phyloP scores from a whole-genome alignment of 176 grass and related monocot genomes.

The Zea mays region Zm-B73-REFERENCE-NAM-5.0 NC_050098.1:169204501-169205000 shows the following conservation, averaged over 20 bases:
- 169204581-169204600: neutral
- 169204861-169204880: neutral
- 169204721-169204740: slow-evolving; percentile 12
- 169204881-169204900: neutral
- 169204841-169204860: slow-evolving; percentile 18
- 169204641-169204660: neutral
- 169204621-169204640: neutral
- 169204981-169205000: slow-evolving; percentile 64
- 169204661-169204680: neutral
- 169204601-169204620: slow-evolving; percentile 22
- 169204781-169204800: slow-evolving; percentile 21
- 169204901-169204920: slow-evolving; percentile 45
- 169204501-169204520: slow-evolving; percentile 74
- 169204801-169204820: neutral
- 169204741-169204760: slow-evolving; percentile 4
- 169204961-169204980: slow-evolving; percentile 62
- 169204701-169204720: slow-evolving; percentile 3
- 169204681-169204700: slow-evolving; percentile 18
- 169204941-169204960: slow-evolving; percentile 68
- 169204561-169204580: neutral
- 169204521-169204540: slow-evolving; percentile 9
- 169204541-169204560: neutral
- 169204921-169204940: slow-evolving; percentile 50
- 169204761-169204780: slow-evolving; percentile 2
- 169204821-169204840: neutral